These are phyloP conservation scores for Phoenix dactylifera DNA, from an alignment of 176 grass and related monocot genomes.

Conservation along the genomic window DNA sequence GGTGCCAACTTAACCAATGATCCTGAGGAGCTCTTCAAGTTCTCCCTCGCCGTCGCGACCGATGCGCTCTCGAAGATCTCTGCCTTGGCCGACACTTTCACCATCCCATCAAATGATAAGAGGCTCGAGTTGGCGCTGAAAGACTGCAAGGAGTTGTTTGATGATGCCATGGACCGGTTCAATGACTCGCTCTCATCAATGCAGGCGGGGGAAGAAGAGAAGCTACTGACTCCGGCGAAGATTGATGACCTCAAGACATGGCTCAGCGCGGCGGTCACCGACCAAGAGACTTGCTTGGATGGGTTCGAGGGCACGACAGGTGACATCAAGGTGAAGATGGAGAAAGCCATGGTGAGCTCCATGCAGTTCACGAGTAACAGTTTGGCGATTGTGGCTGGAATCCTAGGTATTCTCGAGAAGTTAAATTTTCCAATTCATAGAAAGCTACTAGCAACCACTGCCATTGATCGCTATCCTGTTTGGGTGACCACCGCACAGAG, in stretches of 20 bases:
- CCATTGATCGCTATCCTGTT: constrained; percentile 16
- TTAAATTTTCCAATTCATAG: neutral
- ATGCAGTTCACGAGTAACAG: constrained; percentile 72
- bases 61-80: constrained; percentile 16
- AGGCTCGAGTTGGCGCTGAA: constrained; percentile 22
- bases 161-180: constrained; percentile 7
- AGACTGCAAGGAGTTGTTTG: constrained; percentile 25
- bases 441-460: constrained; percentile 23
- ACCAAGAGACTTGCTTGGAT: constrained; percentile 86
- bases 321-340: constrained; percentile 55
- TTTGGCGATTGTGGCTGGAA: constrained; percentile 50
- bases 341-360: constrained; percentile 35
- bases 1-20: constrained; percentile 14
- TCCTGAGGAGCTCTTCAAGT: constrained; percentile 24
- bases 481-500: constrained; percentile 40
- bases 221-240: neutral
- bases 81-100: neutral
- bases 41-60: constrained; percentile 10
- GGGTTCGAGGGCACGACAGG: constrained; percentile 68
- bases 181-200: constrained; percentile 25
- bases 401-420: constrained; percentile 23
- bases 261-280: constrained; percentile 66
- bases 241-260: constrained; percentile 37
- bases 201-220: neutral
- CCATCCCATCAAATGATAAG: constrained; percentile 11